Evolutionary conservation across 371 early-diverging fungal genomes (phyloP), one percentile per base, ranked within the genome.

Genomic region (Blastocladiella emersonii): DNA sequence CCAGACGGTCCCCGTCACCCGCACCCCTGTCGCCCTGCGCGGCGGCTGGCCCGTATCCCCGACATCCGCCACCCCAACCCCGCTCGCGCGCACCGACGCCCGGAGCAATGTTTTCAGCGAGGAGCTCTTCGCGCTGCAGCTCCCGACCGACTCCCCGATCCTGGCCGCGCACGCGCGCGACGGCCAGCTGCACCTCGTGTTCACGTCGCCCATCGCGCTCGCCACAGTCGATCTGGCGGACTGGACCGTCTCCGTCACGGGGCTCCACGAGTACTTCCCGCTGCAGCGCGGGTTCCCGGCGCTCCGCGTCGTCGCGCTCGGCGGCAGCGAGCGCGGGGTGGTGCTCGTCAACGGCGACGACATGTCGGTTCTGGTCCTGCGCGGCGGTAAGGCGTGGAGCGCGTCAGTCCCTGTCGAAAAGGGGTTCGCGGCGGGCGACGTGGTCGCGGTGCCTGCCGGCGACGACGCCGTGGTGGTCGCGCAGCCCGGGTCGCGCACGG

Each of bases 261-360:
- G 30, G 17, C 30, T 51, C 13, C 53, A 51, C 53, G 53, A 51
- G 32, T 51, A 51, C 32, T 51, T 51, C 53, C 53, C 53, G 27
- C 53, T 51, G 17, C 53, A 51, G 53, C 53, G 53, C 53, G 53
- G 53, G 32, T 51, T 51, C 32, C 53, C 53, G 25, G 27, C 53
- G 13, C 53, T 51, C 1, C 32, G 8, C 13, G 32, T 51, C 1
- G 32, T 51, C 27, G 15, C 13, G 21, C 8, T 51, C 53, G 27
- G 8, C 13, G 15, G 53, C 32, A 21, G 19, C 41, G 19, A 41
- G 41, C 12, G 5, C 17, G 45, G 19, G 19, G 30, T 32, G 2
- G 10, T 51, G 8, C 30, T 51, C 3, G 30, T 51, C 7, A 51
- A 51, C 15, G 53, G 27, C 53, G 53, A 51, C 32, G 53, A 51